phyloP scores from a whole-genome alignment of 208 protist species.

The Trichomonas gallinae region DNA sequence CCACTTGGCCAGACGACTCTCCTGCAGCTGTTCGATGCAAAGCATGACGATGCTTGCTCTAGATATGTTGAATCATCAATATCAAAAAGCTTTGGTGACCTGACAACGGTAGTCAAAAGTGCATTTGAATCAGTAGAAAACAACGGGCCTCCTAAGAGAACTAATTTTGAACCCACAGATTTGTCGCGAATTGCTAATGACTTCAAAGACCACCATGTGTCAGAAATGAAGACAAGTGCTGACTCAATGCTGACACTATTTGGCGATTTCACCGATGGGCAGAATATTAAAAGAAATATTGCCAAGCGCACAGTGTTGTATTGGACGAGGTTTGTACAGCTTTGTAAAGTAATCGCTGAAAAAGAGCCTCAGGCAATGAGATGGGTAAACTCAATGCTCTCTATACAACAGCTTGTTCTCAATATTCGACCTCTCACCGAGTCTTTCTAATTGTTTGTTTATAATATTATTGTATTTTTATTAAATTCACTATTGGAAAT shows the following conservation, averaged over 20 bases:
- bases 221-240: not conserved
- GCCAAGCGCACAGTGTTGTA: not conserved
- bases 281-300: not conserved
- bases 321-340: not conserved
- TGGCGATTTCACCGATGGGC: not conserved
- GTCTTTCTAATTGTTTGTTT: not conserved
- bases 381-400: not conserved
- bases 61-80: not conserved
- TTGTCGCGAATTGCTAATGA: not conserved
- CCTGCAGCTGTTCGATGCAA: not conserved
- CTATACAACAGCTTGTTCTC: not conserved
- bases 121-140: not conserved
- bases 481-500: no score
- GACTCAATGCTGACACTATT: not conserved
- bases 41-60: not conserved
- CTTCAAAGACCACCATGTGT: not conserved
- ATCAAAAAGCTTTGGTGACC: not conserved
- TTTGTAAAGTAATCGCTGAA: not conserved
- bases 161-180: not conserved
- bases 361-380: not conserved
- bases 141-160: not conserved
- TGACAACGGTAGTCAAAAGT: not conserved
- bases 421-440: not conserved
- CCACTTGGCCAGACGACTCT: not conserved
- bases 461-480: no score